These are phyloP conservation scores for Daldinia loculata DNA, from an alignment of 495 filamentous ascomycete species.

Conservation along the genomic window DNA sequence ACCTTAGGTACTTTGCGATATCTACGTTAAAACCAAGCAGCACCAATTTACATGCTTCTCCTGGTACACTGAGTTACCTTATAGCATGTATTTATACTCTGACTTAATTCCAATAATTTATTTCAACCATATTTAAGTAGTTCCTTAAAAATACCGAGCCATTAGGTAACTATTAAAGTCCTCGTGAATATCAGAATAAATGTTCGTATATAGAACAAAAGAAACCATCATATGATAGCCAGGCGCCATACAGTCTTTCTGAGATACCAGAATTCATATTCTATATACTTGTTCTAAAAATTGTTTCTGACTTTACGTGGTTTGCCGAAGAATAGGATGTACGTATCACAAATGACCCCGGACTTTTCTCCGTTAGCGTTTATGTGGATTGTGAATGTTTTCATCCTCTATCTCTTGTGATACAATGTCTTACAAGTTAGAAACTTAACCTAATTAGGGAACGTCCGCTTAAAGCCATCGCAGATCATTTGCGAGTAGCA, in stretches of 20 bases:
- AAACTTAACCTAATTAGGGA: conserved; percentile 22
- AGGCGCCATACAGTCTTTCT: not conserved
- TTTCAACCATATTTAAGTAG: not conserved
- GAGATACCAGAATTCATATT: not conserved
- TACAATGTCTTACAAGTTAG: conserved; percentile 31
- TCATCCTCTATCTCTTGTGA: conserved; percentile 24
- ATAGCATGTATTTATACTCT: not conserved
- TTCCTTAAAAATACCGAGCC: not conserved
- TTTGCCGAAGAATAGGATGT: conserved; percentile 5
- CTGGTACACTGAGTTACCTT: not conserved
- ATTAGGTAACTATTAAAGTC: not conserved
- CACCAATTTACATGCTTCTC: conserved; percentile 6
- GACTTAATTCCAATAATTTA: not conserved
- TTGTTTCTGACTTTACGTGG: not conserved
- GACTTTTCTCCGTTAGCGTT: conserved; percentile 24
- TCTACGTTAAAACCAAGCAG: conserved; percentile 3
- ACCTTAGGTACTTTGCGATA: conserved; percentile 6
- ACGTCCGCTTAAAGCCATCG: conserved; percentile 3
- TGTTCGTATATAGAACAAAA: not conserved
- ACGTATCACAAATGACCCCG: conserved; percentile 12
- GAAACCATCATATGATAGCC: not conserved
- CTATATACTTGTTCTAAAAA: not conserved
- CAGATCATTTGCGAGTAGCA: not conserved
- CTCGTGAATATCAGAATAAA: not conserved
- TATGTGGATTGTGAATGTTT: conserved; percentile 17